Percentiles rank a stretch among this genome's conserved stretches.
Evolutionary conservation across 768 basidiomycete genomes (phyloP).

Genomic region (Trametes cingulata): DNA sequence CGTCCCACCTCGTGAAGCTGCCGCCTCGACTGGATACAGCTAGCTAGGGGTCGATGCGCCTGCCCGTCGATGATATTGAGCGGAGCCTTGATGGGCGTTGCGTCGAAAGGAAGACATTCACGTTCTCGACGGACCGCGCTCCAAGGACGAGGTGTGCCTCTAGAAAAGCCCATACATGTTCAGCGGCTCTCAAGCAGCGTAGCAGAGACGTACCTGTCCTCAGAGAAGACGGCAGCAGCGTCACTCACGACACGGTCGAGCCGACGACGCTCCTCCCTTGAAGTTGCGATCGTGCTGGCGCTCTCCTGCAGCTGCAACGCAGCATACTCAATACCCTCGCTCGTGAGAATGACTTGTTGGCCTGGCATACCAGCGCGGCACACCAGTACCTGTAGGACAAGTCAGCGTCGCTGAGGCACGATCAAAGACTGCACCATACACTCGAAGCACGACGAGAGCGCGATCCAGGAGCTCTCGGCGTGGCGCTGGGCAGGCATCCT

Average conservation of each 20-base stretch:
- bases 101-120: neutral
- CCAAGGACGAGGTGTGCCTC: neutral
- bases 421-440: neutral
- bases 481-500: neutral
- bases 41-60: neutral
- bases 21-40: neutral
- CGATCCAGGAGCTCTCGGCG: neutral
- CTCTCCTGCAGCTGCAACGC: neutral
- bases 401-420: neutral
- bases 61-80: conserved; percentile 2
- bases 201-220: neutral
- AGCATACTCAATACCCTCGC: neutral
- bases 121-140: neutral
- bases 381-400: neutral
- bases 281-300: neutral
- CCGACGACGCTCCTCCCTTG: neutral
- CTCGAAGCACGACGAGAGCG: neutral
- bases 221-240: neutral
- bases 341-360: neutral
- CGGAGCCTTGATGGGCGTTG: neutral
- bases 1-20: neutral
- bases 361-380: neutral
- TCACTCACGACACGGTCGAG: neutral
- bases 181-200: neutral
- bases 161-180: neutral